Percentiles rank a stretch among this genome's conserved stretches.
phyloP scores from a whole-genome alignment of 1,284 basidiomycete genomes.

The Earliella scabrosa region DNA sequence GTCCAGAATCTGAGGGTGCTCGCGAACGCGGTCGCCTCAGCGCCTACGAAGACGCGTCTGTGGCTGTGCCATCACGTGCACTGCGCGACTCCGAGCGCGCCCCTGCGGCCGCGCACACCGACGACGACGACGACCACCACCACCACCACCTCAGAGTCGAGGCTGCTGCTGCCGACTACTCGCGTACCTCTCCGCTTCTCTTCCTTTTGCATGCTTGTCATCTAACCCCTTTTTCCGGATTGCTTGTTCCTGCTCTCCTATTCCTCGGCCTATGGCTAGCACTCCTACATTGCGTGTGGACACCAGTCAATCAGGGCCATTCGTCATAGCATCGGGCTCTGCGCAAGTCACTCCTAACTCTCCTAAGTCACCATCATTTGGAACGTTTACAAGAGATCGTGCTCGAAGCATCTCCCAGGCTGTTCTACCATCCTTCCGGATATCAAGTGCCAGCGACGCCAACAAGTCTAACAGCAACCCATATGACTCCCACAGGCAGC shows the following conservation, averaged over 20 bases:
- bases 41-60: slow-evolving; percentile 17
- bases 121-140: too few relatives aligned
- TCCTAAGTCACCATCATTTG: slow-evolving; percentile 14
- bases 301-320: slow-evolving; percentile 21
- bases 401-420: slow-evolving; percentile 34
- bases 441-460: slow-evolving; percentile 36
- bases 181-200: too few relatives aligned
- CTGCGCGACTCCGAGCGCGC: neutral
- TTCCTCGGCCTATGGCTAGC: slow-evolving; percentile 4
- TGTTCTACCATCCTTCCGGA: slow-evolving; percentile 36
- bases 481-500: neutral
- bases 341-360: slow-evolving; percentile 7
- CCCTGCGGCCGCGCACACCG: too few relatives aligned
- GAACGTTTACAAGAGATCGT: slow-evolving; percentile 23
- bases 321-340: slow-evolving; percentile 9
- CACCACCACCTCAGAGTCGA: too few relatives aligned
- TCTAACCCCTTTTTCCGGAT: neutral
- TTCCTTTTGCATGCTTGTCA: neutral
- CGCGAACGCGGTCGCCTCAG: neutral
- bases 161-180: too few relatives aligned
- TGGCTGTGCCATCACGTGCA: slow-evolving; percentile 8
- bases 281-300: slow-evolving; percentile 32
- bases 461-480: slow-evolving; percentile 23
- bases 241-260: neutral
- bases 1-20: too few relatives aligned